Percentiles rank a stretch among this genome's conserved stretches.
These are phyloP conservation scores for Sarcodon sp. DNA, from an alignment of 768 basidiomycete genomes.

Conservation along the genomic window DNA sequence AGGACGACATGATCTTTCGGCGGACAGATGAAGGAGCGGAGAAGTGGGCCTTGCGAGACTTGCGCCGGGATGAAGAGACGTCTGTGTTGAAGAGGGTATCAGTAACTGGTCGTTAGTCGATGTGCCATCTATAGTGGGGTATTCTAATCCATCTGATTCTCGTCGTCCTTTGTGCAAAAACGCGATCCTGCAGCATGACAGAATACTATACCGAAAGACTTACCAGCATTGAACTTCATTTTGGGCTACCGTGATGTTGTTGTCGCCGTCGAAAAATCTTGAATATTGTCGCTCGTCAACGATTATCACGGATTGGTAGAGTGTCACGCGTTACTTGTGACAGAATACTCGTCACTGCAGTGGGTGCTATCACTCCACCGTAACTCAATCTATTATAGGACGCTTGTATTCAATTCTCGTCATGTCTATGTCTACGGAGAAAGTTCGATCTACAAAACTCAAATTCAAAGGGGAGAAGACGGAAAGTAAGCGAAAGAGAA, in stretches of 20 bases:
- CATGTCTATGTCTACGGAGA: conserved; percentile 17
- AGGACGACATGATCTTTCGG: conserved; percentile 96
- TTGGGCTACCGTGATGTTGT: conserved; percentile 42
- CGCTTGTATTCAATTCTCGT: neutral
- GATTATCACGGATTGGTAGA: too few species aligned
- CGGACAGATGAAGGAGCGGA: conserved; percentile 88
- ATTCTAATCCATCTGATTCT: conserved; percentile 42
- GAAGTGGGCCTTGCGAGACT: conserved; percentile 98
- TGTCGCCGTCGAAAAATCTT: conserved; percentile 22
- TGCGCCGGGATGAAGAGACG: conserved; percentile 89
- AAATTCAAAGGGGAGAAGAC: conserved; percentile 85
- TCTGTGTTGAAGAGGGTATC: conserved; percentile 30
- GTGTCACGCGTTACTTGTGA: too few species aligned
- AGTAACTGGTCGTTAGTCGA: conserved; percentile 3
- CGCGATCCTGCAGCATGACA: conserved; percentile 9
- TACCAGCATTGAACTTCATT: conserved; percentile 80
- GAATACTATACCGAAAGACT: conserved; percentile 24
- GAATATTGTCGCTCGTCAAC: too few species aligned
- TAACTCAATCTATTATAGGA: conserved; percentile 17
- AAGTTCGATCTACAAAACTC: conserved; percentile 61
- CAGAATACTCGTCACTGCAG: too few species aligned
- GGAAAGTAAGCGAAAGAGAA: conserved; percentile 71
- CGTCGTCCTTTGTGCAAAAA: conserved; percentile 9
- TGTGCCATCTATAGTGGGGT: conserved; percentile 24
- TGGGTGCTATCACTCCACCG: too few species aligned